These are phyloP conservation scores for Agarophyton chilense DNA, from an alignment of 23 red algal species.

Conservation along the genomic window DNA sequence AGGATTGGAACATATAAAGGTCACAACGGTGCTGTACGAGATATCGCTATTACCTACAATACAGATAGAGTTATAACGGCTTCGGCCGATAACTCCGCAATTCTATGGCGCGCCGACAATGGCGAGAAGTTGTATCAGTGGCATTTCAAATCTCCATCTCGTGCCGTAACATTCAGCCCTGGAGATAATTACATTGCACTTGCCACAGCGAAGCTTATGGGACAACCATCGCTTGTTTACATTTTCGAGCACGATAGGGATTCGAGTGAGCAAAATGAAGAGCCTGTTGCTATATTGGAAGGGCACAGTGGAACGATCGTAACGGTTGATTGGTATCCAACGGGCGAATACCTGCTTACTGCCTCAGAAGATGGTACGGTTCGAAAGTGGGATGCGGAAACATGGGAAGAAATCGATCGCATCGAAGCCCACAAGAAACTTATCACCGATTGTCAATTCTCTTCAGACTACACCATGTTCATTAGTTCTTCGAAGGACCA, in stretches of 20 bases:
- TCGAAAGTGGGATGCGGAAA: conserved; percentile 95
- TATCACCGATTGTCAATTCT: conserved; percentile 84
- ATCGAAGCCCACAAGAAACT: conserved; percentile 72
- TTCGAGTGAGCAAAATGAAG: conserved; percentile 48
- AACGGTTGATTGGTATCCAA: conserved; percentile 83
- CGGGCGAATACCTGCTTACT: conserved; percentile 71
- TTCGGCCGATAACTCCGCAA: conserved; percentile 92
- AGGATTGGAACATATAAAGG: conserved; percentile 96
- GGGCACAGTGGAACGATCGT: conserved; percentile 84
- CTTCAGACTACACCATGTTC: conserved; percentile 55
- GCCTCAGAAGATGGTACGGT: conserved; percentile 88
- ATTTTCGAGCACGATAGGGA: conserved; percentile 63
- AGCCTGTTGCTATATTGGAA: conserved; percentile 63
- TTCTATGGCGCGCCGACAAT: conserved; percentile 79
- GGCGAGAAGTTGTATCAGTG: conserved; percentile 82
- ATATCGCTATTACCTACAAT: conserved; percentile 86
- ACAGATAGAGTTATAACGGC: conserved; percentile 88
- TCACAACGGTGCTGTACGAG: conserved; percentile 93
- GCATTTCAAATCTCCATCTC: conserved; percentile 78
- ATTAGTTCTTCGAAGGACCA: conserved; percentile 88
- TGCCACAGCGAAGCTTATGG: conserved; percentile 90
- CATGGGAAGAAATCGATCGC: conserved; percentile 68
- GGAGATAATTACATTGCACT: conserved; percentile 68
- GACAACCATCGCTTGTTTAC: conserved; percentile 80
- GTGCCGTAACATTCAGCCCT: conserved; percentile 79